Base-by-base conservation (phyloP, 2,329 filamentous ascomycete species). In the Talaromyces funiculosus region DNA sequence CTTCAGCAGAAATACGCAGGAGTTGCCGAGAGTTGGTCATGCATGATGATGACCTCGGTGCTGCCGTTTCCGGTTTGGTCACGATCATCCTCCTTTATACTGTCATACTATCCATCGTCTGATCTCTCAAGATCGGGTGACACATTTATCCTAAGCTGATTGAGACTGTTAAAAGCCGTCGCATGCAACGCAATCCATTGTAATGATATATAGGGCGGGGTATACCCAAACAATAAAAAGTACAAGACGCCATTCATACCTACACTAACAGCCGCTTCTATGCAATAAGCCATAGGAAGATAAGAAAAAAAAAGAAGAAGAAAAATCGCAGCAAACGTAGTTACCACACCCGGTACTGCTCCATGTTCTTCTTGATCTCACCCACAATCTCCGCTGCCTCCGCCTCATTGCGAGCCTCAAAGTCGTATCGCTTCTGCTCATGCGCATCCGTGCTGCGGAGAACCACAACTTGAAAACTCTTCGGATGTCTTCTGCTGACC, bases 351-450 rank as follows among this genome's bases (percentile, higher is more conserved):
- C 72, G 75, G 67, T 78, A 76, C 67, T 75, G 75, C 62, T 70
- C 77, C 69, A 84, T 80, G 53, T 84, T 84, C 69, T 79, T 83
- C 73, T 83, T 83, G 49, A 88, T 85, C 73, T 87, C 85, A 53
- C 79, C 78, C 53, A 87, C 84, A 70, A 87, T 86, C 68, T 84
- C 83, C 59, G 79, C 75, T 16, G 85, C 84, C 70, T 88, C 85
- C 24, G 78, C 75, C 8, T 78, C 75, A 64, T 77, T 85, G 56
- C 77, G 76, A 45, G 84, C 83, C 70, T 87, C 85, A 70, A 88
- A 87, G 67, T 88, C 85, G 71, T 88, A 88, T 64, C 85, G 71
- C 72, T 88, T 88, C 65, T 83, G 84, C 71, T 87, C 85, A 31
- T 80, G 80, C 66, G 84, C 81, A 71, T 87, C 85, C 51, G 82